Conservation (phyloP, 2,329 filamentous ascomycete genomes). For the Alternaria sp. region DNA sequence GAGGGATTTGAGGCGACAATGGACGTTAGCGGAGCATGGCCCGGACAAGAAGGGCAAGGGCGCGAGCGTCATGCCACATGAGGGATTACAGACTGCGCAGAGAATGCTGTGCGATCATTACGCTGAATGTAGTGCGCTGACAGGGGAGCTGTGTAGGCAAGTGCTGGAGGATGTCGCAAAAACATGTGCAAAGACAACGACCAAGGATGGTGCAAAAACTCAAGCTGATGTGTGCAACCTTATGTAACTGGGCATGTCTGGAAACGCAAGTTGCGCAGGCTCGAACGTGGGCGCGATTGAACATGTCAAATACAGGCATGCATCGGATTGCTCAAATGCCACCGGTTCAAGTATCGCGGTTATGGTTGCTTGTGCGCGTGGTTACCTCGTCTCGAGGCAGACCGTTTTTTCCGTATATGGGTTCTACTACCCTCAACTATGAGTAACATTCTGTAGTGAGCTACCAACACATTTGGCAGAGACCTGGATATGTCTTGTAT, state of each 20-base stretch:
- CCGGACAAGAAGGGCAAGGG: slow-evolving; percentile 49
- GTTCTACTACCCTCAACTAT: neutral
- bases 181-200: slow-evolving; percentile 67
- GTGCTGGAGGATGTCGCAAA: slow-evolving; percentile 69
- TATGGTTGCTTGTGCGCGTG: neutral
- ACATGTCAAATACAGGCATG: neutral
- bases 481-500: neutral
- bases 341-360: neutral
- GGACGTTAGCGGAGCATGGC: slow-evolving; percentile 47
- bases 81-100: slow-evolving; percentile 61
- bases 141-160: slow-evolving; percentile 67
- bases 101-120: slow-evolving; percentile 69
- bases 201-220: slow-evolving; percentile 61
- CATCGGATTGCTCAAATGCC: neutral
- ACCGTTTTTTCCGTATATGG: neutral
- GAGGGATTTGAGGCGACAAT: slow-evolving; percentile 62
- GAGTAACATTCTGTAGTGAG: neutral
- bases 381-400: neutral
- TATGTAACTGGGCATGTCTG: slow-evolving; percentile 11
- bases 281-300: neutral
- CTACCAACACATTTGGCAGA: neutral
- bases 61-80: slow-evolving; percentile 60
- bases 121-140: slow-evolving; percentile 69
- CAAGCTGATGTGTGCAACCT: slow-evolving; percentile 38
- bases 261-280: neutral